Conservation (phyloP, 2,329 filamentous ascomycete genomes). For the Alternaria rosae region DNA sequence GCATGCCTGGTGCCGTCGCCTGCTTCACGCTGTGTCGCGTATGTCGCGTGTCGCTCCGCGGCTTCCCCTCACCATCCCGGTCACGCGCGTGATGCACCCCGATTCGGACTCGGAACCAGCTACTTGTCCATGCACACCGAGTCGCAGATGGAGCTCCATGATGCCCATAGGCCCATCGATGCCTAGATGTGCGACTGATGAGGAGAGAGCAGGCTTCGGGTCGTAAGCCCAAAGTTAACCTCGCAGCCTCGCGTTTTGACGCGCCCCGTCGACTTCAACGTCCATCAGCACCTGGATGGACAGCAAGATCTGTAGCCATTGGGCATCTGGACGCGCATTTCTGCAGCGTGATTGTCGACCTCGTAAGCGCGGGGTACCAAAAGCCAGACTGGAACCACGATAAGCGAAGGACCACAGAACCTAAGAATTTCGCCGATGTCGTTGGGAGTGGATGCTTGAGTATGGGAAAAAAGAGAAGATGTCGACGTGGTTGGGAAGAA, state of each 20-base stretch:
- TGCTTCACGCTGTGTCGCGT: conserved; percentile 9
- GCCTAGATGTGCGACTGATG: not conserved
- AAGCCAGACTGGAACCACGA: not conserved
- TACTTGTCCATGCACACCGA: not conserved
- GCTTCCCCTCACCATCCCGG: conserved; percentile 19
- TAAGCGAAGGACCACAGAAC: conserved; percentile 11
- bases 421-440: not conserved
- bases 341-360: not conserved
- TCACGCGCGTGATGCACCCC: conserved; percentile 8
- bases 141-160: not conserved
- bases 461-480: not conserved
- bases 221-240: not conserved
- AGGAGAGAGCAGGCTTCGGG: not conserved
- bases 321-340: not conserved
- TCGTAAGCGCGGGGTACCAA: conserved; percentile 6
- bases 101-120: not conserved
- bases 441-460: not conserved
- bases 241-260: not conserved
- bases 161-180: not conserved
- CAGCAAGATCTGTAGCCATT: not conserved
- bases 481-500: not conserved
- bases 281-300: not conserved
- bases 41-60: conserved; percentile 13
- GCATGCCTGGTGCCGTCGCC: not conserved
- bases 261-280: not conserved